A percentile compares a stretch with the other conserved stretches of the same genome.
phyloP scores from a whole-genome alignment of 1,284 basidiomycete species.

The Cystobasidium slooffiae region DNA sequence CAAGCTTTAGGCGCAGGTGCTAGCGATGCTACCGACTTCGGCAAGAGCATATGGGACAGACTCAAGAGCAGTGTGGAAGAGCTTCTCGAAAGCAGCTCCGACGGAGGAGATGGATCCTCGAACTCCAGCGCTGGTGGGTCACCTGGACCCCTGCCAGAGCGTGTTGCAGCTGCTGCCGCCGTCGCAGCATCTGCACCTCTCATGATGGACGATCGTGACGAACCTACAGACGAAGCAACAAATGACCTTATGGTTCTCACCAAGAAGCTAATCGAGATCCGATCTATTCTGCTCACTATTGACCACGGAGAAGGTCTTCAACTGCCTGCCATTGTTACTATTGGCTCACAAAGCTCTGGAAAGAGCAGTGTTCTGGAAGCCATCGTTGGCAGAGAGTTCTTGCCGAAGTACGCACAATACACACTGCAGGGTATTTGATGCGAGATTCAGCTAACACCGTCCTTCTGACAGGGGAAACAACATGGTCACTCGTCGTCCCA shows the following conservation, averaged over 20 bases:
- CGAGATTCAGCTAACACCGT: background rate
- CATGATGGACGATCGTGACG: slow-evolving; percentile 27
- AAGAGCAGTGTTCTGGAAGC: slow-evolving; percentile 98
- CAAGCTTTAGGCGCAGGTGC: slow-evolving; percentile 21
- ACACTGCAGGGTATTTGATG: background rate
- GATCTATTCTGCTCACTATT: slow-evolving; percentile 88
- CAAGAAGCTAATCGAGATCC: slow-evolving; percentile 92
- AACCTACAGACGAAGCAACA: slow-evolving; percentile 34
- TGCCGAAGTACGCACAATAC: slow-evolving; percentile 77
- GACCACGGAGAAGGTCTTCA: slow-evolving; percentile 94
- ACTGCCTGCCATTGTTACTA: slow-evolving; percentile 94
- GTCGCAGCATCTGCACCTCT: slow-evolving; percentile 21
- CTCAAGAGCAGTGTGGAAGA: slow-evolving; percentile 16
- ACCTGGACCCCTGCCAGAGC: slow-evolving; percentile 14
- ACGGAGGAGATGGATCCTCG: slow-evolving; percentile 22
- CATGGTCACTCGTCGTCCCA: slow-evolving; percentile 98
- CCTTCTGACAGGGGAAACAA: slow-evolving; percentile 78
- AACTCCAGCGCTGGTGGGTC: background rate
- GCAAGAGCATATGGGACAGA: slow-evolving; percentile 21
- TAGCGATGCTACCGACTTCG: slow-evolving; percentile 32
- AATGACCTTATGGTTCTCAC: slow-evolving; percentile 83
- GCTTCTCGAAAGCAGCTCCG: slow-evolving; percentile 26
- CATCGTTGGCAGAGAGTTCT: slow-evolving; percentile 96
- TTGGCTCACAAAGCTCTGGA: slow-evolving; percentile 96
- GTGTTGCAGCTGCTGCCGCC: slow-evolving; percentile 29